Evolutionary conservation across 2,329 filamentous ascomycete genomes (phyloP).

Genomic region (Sporothrix mexicana): DNA sequence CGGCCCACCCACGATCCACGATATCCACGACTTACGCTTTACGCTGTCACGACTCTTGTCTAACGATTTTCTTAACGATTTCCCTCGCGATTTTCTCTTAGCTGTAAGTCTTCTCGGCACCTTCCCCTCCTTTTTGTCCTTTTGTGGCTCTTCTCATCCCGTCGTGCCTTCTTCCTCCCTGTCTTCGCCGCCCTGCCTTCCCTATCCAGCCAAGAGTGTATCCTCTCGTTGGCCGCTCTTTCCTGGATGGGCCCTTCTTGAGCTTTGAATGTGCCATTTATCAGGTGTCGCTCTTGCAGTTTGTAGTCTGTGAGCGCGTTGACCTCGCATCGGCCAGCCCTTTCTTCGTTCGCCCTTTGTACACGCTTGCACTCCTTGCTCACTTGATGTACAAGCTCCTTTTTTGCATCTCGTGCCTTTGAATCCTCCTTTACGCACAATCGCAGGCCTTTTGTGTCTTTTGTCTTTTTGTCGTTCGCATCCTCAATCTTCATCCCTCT

Average conservation of each 20-base stretch:
- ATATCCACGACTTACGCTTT: not conserved
- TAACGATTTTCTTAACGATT: not conserved
- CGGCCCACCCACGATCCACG: conserved; percentile 6
- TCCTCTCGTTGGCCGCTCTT: conserved; percentile 2
- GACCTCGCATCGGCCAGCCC: conserved; percentile 15
- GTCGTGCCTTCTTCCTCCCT: conserved; percentile 33
- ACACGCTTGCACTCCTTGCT: not conserved
- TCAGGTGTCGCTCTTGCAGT: no score
- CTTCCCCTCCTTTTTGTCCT: conserved; percentile 4
- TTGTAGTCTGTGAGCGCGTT: no score
- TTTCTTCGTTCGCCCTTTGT: conserved; percentile 29
- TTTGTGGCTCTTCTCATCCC: no score
- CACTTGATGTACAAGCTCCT: no score
- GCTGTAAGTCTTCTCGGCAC: conserved; percentile 9
- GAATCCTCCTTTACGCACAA: not conserved
- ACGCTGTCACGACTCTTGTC: not conserved
- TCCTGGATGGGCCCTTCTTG: not conserved
- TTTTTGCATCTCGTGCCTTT: not conserved
- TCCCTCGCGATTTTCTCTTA: not conserved
- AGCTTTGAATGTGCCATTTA: no score
- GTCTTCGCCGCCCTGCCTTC: conserved; percentile 36
- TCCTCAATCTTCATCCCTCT: not conserved
- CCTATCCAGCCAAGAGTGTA: conserved; percentile 1
- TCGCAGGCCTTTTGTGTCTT: not conserved
- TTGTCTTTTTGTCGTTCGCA: not conserved